A percentile compares a stretch with the other conserved stretches of the same genome.
These are phyloP conservation scores for Pyrenopolyporus hunteri DNA, from an alignment of 495 filamentous ascomycete genomes.

Conservation along the genomic window DNA sequence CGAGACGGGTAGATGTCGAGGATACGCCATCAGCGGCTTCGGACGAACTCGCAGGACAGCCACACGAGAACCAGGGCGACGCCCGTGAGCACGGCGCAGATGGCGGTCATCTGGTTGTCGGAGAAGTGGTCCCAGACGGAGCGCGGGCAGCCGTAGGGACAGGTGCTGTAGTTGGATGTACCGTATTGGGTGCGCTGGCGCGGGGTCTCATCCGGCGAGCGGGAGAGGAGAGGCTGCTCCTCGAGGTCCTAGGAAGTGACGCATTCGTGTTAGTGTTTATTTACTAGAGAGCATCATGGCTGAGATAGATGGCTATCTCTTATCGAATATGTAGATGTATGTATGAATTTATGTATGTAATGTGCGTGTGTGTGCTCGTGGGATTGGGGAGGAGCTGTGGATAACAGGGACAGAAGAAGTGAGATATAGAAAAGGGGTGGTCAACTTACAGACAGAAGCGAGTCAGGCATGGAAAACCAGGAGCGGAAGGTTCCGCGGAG, in stretches of 20 bases:
- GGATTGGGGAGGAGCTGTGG: not conserved
- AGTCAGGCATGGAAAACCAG: not conserved
- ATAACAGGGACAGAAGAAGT: not conserved
- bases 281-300: too few relatives aligned
- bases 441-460: not conserved
- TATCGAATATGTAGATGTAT: too few relatives aligned
- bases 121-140: constrained; percentile 4
- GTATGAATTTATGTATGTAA: too few relatives aligned
- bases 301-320: too few relatives aligned
- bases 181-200: not conserved
- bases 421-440: not conserved
- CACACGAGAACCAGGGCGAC: not conserved
- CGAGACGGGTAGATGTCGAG: too few relatives aligned
- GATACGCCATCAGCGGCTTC: not conserved
- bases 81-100: not conserved
- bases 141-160: not conserved
- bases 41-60: not conserved
- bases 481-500: not conserved
- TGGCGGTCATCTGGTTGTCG: not conserved
- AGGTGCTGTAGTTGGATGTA: too few relatives aligned
- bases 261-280: too few relatives aligned
- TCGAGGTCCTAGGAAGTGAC: not conserved
- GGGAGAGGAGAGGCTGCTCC: not conserved
- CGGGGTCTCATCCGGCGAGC: not conserved
- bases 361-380: not conserved